Evolutionary conservation across 495 filamentous ascomycete species (phyloP), one percentile per base, ranked within the genome.

Genomic region (Aspergillus panamensis): DNA sequence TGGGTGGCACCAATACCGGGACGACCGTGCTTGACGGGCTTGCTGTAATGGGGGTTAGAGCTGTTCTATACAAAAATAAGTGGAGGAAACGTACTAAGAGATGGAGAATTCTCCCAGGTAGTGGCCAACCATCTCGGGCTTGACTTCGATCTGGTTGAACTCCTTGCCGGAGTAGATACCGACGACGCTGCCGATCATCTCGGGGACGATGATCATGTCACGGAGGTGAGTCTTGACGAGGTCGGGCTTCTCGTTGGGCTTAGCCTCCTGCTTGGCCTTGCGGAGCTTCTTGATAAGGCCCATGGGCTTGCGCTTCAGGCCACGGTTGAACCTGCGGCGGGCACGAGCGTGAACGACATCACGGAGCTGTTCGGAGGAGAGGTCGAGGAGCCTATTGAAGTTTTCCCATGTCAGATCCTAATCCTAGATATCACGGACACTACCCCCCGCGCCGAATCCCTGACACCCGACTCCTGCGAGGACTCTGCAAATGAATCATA

Each of bases 1-100:
- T 98, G 94, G 65, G 94, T 98, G 69, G 94, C 94, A 92, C 94
- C 94, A 79, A 98, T 98, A 96, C 94, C 94, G 70, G 94, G 94
- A 80, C 94, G 82, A 86, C 94, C 94, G 87, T 98, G 94, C 90
- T 97, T 98, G 84, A 98, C 94, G 66, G 94, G 94, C 82, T 94
- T 95, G 88, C 92, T 96, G 70, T 73, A 58, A 58, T 19, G 60
- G 58, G 50, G 66, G 60, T 77, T 77, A 78, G 72, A 73, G 39
- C 69, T 52, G 29, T 32, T 17, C 48, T 31, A n/a, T 0, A 33
- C 7, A 40, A 42, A 44, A 16, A 43, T 12, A 37, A 3, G 83
- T 62, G n/a, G 19, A 45, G 35, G 44, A 48, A 59, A 91, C 92
- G 69, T 88, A 96, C 92, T 98, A 98, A 80, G 91, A 91, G 80